Conservation (phyloP, 805 yeast species). For the Nakazawaea molendinolei region DNA sequence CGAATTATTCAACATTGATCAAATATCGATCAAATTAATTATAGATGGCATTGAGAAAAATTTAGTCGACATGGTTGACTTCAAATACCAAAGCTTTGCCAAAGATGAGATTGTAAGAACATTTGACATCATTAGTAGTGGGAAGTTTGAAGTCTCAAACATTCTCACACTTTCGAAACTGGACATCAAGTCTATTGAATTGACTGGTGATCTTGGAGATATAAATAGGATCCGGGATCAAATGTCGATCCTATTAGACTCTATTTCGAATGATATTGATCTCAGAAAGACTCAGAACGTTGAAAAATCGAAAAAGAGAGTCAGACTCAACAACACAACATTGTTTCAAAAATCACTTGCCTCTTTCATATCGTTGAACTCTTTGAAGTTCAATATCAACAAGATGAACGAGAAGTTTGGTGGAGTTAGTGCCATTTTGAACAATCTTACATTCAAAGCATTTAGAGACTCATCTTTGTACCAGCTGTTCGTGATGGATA, state of each 20-base stretch:
- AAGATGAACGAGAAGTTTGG: constrained; percentile 27
- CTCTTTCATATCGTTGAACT: constrained; percentile 14
- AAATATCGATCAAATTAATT: constrained; percentile 21
- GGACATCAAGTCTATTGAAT: constrained; percentile 20
- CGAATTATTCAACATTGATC: constrained; percentile 27
- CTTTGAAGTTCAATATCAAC: constrained; percentile 13
- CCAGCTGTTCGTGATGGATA: constrained; percentile 14
- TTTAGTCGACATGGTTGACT: constrained; percentile 20
- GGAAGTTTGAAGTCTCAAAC: constrained; percentile 21
- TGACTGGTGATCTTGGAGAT: constrained; percentile 21
- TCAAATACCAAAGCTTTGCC: constrained; percentile 12
- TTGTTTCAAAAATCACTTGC: constrained; percentile 17
- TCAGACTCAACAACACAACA: constrained; percentile 20
- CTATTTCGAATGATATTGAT: neutral
- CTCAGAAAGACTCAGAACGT: neutral
- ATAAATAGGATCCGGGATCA: constrained; percentile 21
- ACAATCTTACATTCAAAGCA: constrained; percentile 14
- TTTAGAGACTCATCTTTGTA: constrained; percentile 14
- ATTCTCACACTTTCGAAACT: constrained; percentile 14
- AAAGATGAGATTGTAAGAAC: constrained; percentile 19
- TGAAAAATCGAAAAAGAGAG: constrained; percentile 12
- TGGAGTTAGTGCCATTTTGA: constrained; percentile 17
- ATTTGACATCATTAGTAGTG: constrained; percentile 18
- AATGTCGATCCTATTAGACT: constrained; percentile 7
- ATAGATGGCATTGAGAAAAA: constrained; percentile 13